Conservation (phyloP, 108 stramenopile genomes). For the Nitzschia palea region DNA sequence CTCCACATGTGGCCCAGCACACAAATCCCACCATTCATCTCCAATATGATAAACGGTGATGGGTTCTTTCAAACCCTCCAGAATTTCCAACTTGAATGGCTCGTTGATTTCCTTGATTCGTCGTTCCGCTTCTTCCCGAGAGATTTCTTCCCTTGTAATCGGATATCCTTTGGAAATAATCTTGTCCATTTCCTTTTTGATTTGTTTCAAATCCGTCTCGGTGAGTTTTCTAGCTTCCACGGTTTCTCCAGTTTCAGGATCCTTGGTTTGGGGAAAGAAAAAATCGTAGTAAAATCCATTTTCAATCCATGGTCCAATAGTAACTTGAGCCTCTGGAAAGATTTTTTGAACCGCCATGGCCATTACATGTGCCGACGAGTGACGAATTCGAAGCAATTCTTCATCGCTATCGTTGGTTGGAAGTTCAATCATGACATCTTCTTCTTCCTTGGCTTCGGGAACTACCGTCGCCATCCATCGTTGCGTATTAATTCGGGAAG, state of each 20-base stretch:
- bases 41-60: constrained; percentile 97
- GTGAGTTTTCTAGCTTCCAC: constrained; percentile 67
- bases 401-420: constrained; percentile 94
- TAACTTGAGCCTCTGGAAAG: constrained; percentile 93
- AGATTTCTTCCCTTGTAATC: constrained; percentile 87
- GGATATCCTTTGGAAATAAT: constrained; percentile 90
- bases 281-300: constrained; percentile 99
- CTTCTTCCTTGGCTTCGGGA: constrained; percentile 5
- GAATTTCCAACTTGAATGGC: constrained; percentile 95
- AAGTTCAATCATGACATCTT: constrained; percentile 51
- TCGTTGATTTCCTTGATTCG: constrained; percentile 85
- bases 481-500: too few species aligned
- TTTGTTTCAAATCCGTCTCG: constrained; percentile 80
- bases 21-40: constrained; percentile 97
- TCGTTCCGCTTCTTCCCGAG: constrained; percentile 84
- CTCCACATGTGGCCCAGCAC: constrained; percentile 96
- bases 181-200: constrained; percentile 97
- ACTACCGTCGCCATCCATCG: constrained; percentile 40
- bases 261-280: constrained; percentile 78
- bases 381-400: constrained; percentile 87
- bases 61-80: constrained; percentile 91
- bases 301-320: constrained; percentile 98
- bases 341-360: constrained; percentile 96
- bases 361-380: constrained; percentile 97
- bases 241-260: constrained; percentile 68